Evolutionary conservation across 352 stramenopile species (phyloP).

Genomic region (Bremia lactucae): DNA sequence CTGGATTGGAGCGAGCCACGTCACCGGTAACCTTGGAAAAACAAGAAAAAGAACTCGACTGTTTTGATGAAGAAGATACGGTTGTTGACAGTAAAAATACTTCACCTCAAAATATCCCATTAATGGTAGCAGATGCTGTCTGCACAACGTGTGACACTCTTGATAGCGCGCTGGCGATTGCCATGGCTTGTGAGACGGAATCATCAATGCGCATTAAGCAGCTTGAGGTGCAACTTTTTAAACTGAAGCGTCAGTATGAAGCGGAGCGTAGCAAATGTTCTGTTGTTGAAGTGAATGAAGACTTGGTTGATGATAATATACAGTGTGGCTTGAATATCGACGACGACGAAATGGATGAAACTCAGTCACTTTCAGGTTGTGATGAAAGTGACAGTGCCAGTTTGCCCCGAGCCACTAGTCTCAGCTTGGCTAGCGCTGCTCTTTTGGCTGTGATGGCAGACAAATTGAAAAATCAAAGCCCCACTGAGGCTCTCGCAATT

Average conservation of each 20-base stretch:
- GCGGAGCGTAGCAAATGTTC: constrained; percentile 1
- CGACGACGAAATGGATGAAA: constrained; percentile 19
- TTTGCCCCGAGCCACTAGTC: constrained; percentile 6
- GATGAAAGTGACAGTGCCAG: constrained; percentile 2
- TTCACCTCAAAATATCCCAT: constrained; percentile 10
- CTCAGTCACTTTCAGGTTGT: constrained; percentile 5
- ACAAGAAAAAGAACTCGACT: constrained; percentile 16
- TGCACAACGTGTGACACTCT: constrained; percentile 22
- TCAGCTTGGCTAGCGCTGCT: constrained; percentile 19
- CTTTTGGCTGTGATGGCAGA: constrained; percentile 16
- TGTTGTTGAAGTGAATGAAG: constrained; percentile 1
- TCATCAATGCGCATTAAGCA: constrained; percentile 27
- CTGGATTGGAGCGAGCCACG: constrained; percentile 20
- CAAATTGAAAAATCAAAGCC: constrained; percentile 20
- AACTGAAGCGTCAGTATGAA: constrained; percentile 7
- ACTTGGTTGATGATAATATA: background rate
- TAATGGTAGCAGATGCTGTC: constrained; percentile 11
- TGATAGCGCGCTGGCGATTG: constrained; percentile 23
- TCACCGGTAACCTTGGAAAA: constrained; percentile 13
- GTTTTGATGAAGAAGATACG: constrained; percentile 20
- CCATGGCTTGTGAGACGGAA: constrained; percentile 16
- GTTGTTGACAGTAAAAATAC: constrained; percentile 13
- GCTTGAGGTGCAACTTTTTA: constrained; percentile 18
- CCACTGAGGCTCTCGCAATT: constrained; percentile 15
- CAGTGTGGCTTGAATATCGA: constrained; percentile 15